Percentiles rank a stretch among this genome's conserved stretches.
Evolutionary conservation across 2,329 filamentous ascomycete genomes (phyloP).

Genomic region (Dendrostoma leiphaemia): DNA sequence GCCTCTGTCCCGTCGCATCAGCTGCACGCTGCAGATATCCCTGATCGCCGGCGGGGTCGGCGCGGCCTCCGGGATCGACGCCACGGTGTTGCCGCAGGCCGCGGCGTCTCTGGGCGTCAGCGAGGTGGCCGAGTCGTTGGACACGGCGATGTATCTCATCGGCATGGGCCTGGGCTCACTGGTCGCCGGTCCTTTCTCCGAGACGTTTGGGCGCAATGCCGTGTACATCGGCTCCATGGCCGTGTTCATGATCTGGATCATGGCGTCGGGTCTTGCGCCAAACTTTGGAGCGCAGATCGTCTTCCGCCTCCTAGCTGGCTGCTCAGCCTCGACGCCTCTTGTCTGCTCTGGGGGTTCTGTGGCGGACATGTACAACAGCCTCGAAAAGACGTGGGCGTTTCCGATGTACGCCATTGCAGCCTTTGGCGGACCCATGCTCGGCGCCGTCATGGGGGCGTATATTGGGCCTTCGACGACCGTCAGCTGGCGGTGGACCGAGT

Average conservation of each 20-base stretch:
- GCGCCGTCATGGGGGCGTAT: conserved; percentile 54
- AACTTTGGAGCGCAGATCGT: conserved; percentile 40
- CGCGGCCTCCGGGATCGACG: conserved; percentile 52
- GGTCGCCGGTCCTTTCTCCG: conserved; percentile 36
- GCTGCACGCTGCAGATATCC: conserved; percentile 40
- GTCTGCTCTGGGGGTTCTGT: conserved; percentile 41
- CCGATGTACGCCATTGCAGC: conserved; percentile 46
- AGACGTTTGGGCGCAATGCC: conserved; percentile 36
- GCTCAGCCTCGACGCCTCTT: conserved; percentile 43
- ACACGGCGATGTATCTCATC: conserved; percentile 38
- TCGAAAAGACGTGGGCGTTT: conserved; percentile 35
- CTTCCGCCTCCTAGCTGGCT: conserved; percentile 47
- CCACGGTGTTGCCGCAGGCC: conserved; percentile 43
- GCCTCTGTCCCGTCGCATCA: conserved; percentile 29
- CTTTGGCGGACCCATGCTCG: conserved; percentile 40
- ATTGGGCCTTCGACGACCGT: conserved; percentile 55
- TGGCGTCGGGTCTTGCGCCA: conserved; percentile 41
- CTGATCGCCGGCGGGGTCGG: conserved; percentile 49
- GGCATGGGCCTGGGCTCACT: conserved; percentile 37
- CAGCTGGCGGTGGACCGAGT: conserved; percentile 65
- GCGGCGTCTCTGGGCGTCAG: conserved; percentile 44
- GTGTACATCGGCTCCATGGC: conserved; percentile 38
- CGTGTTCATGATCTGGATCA: conserved; percentile 42
- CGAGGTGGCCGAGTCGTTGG: conserved; percentile 47
- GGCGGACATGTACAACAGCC: conserved; percentile 35